Evolutionary conservation across 2,329 filamentous ascomycete genomes (phyloP), one percentile per base, ranked within the genome.

Genomic region (Scleromitrula shiraiana): DNA sequence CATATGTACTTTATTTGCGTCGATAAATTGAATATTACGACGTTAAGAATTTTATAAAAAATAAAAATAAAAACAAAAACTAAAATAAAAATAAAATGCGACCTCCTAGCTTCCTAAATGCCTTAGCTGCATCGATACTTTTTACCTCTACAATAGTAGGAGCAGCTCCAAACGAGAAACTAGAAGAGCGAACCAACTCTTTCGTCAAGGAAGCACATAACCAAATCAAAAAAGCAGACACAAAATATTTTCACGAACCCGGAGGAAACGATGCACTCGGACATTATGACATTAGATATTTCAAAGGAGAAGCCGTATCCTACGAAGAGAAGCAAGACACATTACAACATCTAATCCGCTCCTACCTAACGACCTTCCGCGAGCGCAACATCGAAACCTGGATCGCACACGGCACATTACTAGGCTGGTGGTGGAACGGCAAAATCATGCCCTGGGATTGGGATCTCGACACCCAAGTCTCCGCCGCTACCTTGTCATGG

Each of bases 391-490:
- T 88, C 53, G 85, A 91, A 67, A 91, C 88, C 0, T 93, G 88
- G 88, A 79, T 94, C 50, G 87, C 88, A 32, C 88, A 94, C 65
- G 88, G 88, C 41, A 89, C 87, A 4, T 68, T 93, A 41, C 70
- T 94, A 19, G 88, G 87, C 10, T 94, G 88, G 88, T 93, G 85
- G 85, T 94, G 88, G 88, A 91, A 88, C 63, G 76, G 72, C 35
- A 68, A 79, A 67, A 80, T 87, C 62, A 79, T 90, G 69, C 85
- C 86, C 0, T 90, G 86, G 86, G 87, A 93, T 65, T 85, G 81
- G 70, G 88, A 94, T 64, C 71, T 93, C 38, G 88, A 94, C 65
- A 85, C 86, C 0, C 88, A 93, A 67, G 80, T 93, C 23, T 78
- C 80, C 15, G 76, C 75, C 47, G 68, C 72, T 26, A 89, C 86